phyloP scores from a whole-genome alignment of 169 alveolate genomes.

The Eimeria sp. region DNA sequence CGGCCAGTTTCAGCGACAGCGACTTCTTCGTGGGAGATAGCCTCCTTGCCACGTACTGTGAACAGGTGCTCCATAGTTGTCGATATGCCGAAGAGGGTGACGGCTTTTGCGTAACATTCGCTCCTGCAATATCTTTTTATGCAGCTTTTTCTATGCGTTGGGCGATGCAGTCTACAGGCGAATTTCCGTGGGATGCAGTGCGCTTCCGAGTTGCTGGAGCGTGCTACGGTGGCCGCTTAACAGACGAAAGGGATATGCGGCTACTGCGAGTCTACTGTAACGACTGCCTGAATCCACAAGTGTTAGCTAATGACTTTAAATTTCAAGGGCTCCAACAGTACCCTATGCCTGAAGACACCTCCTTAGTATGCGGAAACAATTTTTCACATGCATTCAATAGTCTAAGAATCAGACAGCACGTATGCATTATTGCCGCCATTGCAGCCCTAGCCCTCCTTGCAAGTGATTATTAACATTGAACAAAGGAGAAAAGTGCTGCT shows the following conservation, averaged over 20 bases:
- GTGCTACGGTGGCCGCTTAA: slow-evolving; percentile 98
- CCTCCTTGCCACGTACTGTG: slow-evolving; percentile 94
- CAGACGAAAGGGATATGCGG: slow-evolving; percentile 97
- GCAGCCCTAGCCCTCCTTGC: neutral
- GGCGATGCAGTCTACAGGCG: slow-evolving; percentile 86
- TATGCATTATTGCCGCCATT: neutral
- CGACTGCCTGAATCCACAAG: slow-evolving; percentile 92
- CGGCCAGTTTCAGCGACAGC: slow-evolving; percentile 98
- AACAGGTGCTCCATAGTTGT: slow-evolving; percentile 84
- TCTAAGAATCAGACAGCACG: neutral
- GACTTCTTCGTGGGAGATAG: slow-evolving; percentile 98
- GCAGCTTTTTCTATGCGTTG: neutral
- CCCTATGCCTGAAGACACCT: slow-evolving; percentile 91
- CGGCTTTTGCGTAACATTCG: neutral
- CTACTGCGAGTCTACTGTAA: slow-evolving; percentile 91
- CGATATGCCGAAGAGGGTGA: neutral
- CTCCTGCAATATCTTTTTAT: neutral
- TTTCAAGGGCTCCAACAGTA: slow-evolving; percentile 84
- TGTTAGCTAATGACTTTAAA: slow-evolving; percentile 86
- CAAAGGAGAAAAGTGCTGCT: neutral
- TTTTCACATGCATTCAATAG: neutral
- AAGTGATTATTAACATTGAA: neutral
- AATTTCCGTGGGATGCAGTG: slow-evolving; percentile 97
- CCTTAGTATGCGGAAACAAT: slow-evolving; percentile 45
- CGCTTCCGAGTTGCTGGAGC: slow-evolving; percentile 97